These are phyloP conservation scores for Lyophyllum shimeji DNA, from an alignment of 768 basidiomycete genomes.

Conservation along the genomic window DNA sequence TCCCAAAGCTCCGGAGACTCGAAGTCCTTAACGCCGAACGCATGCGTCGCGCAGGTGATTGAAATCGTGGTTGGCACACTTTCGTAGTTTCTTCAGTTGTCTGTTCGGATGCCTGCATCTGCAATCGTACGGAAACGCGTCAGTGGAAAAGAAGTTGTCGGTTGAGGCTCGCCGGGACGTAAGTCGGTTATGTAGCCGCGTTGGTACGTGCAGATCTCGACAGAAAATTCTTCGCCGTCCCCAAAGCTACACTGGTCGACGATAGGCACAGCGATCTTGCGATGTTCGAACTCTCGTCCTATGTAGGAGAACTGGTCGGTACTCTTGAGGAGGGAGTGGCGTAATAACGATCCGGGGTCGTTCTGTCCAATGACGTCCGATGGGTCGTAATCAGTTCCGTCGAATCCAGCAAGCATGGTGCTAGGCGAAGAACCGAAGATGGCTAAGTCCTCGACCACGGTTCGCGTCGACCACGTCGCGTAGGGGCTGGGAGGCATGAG, in stretches of 20 bases:
- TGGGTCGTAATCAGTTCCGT: neutral
- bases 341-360: neutral
- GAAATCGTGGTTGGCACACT: neutral
- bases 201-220: neutral
- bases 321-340: neutral
- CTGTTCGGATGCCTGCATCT: neutral
- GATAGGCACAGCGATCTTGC: neutral
- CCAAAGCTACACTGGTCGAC: neutral
- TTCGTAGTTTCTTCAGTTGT: neutral
- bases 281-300: neutral
- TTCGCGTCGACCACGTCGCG: neutral
- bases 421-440: neutral
- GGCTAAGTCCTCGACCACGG: neutral
- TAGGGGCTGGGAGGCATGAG: neutral
- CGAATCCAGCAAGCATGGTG: neutral
- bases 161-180: neutral
- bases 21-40: constrained; percentile 10
- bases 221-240: neutral
- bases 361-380: neutral
- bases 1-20: constrained; percentile 13
- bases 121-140: no score
- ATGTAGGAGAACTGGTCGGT: neutral
- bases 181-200: neutral
- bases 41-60: constrained; percentile 1
- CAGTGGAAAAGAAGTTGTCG: neutral